Evolutionary conservation across 2,329 filamentous ascomycete genomes (phyloP), one percentile per base, ranked within the genome.

Genomic region (Botrytis porri): DNA sequence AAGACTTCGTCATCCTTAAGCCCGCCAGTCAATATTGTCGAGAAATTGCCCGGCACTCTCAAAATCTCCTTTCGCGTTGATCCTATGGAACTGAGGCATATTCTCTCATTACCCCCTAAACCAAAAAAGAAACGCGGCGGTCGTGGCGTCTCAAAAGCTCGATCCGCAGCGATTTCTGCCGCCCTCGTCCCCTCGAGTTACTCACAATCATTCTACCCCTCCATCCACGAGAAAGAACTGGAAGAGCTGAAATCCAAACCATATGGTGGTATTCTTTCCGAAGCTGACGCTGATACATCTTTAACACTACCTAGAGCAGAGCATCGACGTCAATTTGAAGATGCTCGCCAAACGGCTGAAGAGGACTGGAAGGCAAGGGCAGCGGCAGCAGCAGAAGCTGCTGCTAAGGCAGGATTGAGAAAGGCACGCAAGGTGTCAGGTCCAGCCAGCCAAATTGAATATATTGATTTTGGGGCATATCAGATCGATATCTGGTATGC

Each of bases 401-500:
- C 88, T 41, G 90, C 89, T 74, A 84, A 85, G n/a, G 89, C 90
- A 62, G 85, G 89, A 22, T 83, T 86, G 35, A 91, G 89, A 78
- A 91, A 89, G 79, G 84, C 89, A 29, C 90, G 90, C 77, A 97
- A 97, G 80, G 85, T 91, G 5, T 89, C 90, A n/a, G 93, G 93
- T 0, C 93, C 94, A 41, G 93, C 94, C 7, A 98, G 95, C 82
- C 96, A 98, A 83, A 98, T 99, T 81, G 97, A 98, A 82, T 98
- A 95, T 83, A 97, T 99, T 84, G 96, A 97, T 79, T 98, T 99
- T 83, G 96, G 96, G 63, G 94, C 94, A 69, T 97, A 92, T 87
- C 96, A 99, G 82, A 99, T 99, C 78, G 96, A 99, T 81, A 99
- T 96, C 4, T 98, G 96, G 95, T 98, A 99, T 83, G 95, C 96